Base-by-base conservation (phyloP, 2,329 filamentous ascomycete genomes). In the Chrysoporthe austroafricana region DNA sequence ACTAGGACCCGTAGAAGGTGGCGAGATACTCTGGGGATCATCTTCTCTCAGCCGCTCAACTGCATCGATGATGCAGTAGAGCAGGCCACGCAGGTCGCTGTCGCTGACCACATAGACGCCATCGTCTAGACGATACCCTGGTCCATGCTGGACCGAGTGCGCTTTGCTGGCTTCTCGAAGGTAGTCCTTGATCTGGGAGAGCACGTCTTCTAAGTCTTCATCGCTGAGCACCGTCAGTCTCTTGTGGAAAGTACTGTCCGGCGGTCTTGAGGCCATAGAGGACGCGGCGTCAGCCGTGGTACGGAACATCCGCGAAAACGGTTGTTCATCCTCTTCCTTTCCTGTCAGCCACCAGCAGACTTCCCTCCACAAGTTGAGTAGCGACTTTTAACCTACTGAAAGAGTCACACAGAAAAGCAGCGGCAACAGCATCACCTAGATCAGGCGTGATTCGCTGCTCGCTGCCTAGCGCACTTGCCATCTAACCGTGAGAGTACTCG, bases 101-200 rank as follows among this genome's bases (percentile, higher is more conserved):
- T 62, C 61, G 13, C 26, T 64, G 64, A 67, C 42, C 42, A 56
- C 46, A 34, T 67, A 69, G 13, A 58, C 48, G 14, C 48, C 46
- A 16, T 54, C 21, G 11, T 46, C 42, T 14, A 64, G 52, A 11
- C 34, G 3, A 36, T 14, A n/a, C 18, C 43, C 61, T 2, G 63
- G 50, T 36, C 26, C 26, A 43, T 26, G 43, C 9, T 26, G 32
- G 5, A 4, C 16, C 7, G 56, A 36, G 34, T 67, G 59, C 16
- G 44, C 46, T 34, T 59, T 62, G 42, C 61, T 64, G 39, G 62
- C 58, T 43, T 48, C 58, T 16, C 21, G 14, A 16, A 69, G 16
- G 7, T 58, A 64, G 6, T 61, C 21, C 39, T 60, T 63, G 48
- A 69, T 44, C 13, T 46, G 48, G 9, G 39, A 26, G 9, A 69